A percentile compares a stretch with the other conserved stretches of the same genome.
phyloP scores from a whole-genome alignment of 2,329 filamentous ascomycete genomes.

The Magnaporthales sp. region DNA sequence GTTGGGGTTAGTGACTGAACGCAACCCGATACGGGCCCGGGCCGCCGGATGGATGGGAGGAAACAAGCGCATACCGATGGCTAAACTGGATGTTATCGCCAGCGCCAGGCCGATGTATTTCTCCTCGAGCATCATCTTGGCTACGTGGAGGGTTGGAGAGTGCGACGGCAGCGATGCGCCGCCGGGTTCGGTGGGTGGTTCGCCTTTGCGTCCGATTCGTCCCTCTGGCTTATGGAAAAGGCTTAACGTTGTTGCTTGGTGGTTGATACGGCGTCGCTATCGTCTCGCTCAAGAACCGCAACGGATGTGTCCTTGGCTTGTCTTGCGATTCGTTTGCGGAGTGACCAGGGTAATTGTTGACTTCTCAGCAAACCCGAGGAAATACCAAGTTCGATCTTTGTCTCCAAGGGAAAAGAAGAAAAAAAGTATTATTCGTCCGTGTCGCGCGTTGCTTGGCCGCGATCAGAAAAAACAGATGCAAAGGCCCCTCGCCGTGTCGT shows the following conservation, averaged over 20 bases:
- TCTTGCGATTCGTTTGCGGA: background rate
- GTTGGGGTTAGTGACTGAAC: constrained; percentile 14
- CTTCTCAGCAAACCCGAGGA: background rate
- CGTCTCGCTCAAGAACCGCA: background rate
- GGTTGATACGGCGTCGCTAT: background rate
- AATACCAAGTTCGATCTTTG: background rate
- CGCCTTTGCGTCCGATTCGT: background rate
- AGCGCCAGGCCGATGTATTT: constrained; percentile 71
- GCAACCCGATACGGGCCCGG: constrained; percentile 7
- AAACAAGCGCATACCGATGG: constrained; percentile 52
- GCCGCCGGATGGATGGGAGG: constrained; percentile 6
- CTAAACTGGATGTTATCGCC: constrained; percentile 66
- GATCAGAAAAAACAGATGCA: background rate
- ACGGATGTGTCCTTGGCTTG: background rate
- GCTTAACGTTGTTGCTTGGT: background rate
- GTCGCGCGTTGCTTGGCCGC: background rate
- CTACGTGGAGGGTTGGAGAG: background rate
- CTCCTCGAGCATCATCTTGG: constrained; percentile 5
- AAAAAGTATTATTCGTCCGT: background rate
- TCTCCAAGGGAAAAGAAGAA: background rate
- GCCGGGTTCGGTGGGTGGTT: background rate
- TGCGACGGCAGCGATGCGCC: constrained; percentile 4
- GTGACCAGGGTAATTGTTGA: background rate
- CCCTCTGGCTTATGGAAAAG: background rate
- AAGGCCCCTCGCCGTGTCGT: background rate